Conservation (phyloP, 305 asterid species). For the Rubia tinctorum region DNA sequence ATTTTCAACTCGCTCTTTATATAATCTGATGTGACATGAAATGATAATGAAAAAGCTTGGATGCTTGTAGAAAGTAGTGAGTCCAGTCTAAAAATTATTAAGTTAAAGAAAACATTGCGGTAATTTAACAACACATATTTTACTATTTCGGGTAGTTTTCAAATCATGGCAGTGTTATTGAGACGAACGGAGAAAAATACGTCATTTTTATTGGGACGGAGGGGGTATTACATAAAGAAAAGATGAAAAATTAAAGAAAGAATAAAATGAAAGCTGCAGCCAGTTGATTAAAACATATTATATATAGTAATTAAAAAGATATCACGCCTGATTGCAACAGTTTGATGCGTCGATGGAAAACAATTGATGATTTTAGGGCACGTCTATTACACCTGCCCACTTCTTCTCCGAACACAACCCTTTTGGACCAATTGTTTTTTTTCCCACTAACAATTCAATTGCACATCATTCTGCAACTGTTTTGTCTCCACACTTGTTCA, state of each 20-base stretch:
- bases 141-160: too few species aligned
- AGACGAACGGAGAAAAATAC: too few species aligned
- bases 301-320: slow-evolving; percentile 37
- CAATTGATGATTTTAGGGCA: slow-evolving; percentile 54
- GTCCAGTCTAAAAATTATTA: too few species aligned
- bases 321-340: slow-evolving; percentile 50
- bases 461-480: slow-evolving; percentile 21
- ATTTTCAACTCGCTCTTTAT: too few species aligned
- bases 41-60: too few species aligned
- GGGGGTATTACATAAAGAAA: not conserved
- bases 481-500: not conserved
- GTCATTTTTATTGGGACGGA: too few species aligned
- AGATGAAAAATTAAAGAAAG: not conserved
- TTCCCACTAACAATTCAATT: slow-evolving; percentile 11
- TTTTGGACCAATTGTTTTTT: slow-evolving; percentile 19
- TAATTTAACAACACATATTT: too few species aligned
- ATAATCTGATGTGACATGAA: too few species aligned
- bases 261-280: not conserved
- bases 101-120: too few species aligned
- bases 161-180: too few species aligned
- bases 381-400: slow-evolving; percentile 36
- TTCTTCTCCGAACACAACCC: slow-evolving; percentile 11
- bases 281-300: slow-evolving; percentile 21
- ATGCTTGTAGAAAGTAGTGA: too few species aligned
- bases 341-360: slow-evolving; percentile 22